Conservation (phyloP, 768 basidiomycete genomes). For the Boletus rubropictus region DNA sequence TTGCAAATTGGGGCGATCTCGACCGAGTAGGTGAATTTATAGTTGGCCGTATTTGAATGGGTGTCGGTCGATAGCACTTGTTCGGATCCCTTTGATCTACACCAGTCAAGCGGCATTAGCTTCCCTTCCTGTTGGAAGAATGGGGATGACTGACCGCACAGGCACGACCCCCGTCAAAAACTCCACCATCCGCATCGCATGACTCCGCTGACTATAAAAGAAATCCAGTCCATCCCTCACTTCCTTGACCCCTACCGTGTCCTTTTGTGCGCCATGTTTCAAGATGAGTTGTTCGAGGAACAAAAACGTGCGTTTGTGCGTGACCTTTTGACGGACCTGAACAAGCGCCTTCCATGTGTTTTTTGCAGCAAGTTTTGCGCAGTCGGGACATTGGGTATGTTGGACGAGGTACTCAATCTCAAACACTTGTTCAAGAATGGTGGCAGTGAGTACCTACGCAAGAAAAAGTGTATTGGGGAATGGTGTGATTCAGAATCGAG, state of each 20-base stretch:
- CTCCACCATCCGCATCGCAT: constrained; percentile 95
- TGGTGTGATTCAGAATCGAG: not conserved
- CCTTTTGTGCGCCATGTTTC: constrained; percentile 94
- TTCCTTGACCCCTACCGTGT: constrained; percentile 90
- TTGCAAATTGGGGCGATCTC: constrained; percentile 97
- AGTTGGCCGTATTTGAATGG: constrained; percentile 88
- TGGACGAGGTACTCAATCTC: constrained; percentile 95
- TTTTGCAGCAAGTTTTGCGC: constrained; percentile 90
- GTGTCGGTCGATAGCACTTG: constrained; percentile 91
- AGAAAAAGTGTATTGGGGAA: not conserved
- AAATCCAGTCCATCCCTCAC: constrained; percentile 94
- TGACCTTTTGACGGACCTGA: constrained; percentile 98
- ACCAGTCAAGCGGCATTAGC: not conserved
- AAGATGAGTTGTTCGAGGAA: constrained; percentile 96
- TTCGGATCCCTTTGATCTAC: constrained; percentile 87
- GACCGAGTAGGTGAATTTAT: constrained; percentile 96
- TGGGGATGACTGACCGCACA: constrained; percentile 52
- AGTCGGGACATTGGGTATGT: constrained; percentile 92
- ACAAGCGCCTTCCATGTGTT: constrained; percentile 98
- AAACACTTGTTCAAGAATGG: constrained; percentile 95
- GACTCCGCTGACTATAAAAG: constrained; percentile 86
- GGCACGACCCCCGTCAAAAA: constrained; percentile 87
- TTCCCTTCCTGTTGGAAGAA: not conserved
- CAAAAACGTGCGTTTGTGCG: constrained; percentile 96
- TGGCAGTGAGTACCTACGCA: constrained; percentile 80